Base-by-base conservation (phyloP, 352 stramenopile species). In the Globisporangium cylindrosporum region DNA sequence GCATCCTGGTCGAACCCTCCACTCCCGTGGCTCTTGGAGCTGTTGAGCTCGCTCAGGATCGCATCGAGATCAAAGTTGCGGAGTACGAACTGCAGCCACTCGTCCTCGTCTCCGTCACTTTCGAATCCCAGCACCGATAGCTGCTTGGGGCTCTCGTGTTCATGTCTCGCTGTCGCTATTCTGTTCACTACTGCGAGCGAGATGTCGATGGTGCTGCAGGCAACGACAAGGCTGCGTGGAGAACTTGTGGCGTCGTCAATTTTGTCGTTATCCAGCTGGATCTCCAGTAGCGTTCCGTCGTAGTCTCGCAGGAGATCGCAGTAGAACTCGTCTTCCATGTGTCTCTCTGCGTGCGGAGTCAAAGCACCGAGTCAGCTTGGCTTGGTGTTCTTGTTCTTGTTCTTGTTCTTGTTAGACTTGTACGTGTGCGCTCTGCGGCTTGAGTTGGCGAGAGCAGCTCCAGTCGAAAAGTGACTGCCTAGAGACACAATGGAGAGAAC, bases 271-370 rank as follows among this genome's bases (percentile, higher is more conserved):
- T 77, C 68, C 43, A 84, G 29, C 29, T 84, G 67, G 36, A 84
- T 67, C 57, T 84, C 73, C 1, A 80, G 57, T 51, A 80, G 60
- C 27, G 75, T 69, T 20, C 53, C 54, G 36, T 80, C 68, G 57
- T 67, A 79, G 32, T 62, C 60, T 49, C 53, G 38, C 38, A 84
- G 46, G 29, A 79, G 73, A 38, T 48, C 66, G 38, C 38, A 68
- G 14, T 80, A 72, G 68, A 75, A 81, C 25, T 73, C 65, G 20
- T 72, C 36, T 43, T 46, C 64, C 70, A 69, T 66, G 38, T 14
- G 38, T 46, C 38, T 46, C 38, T 46, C 38, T 46, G 1, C 18
- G 38, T 14, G 38, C 12, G 38, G 38, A 46, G 38, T 46, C 18
- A 20, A 20, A 46, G 38, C 38, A 46, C 12, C 12, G 14, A 12